These are phyloP conservation scores for Podaxis rugospora DNA, from an alignment of 768 basidiomycete species.

Conservation along the genomic window DNA sequence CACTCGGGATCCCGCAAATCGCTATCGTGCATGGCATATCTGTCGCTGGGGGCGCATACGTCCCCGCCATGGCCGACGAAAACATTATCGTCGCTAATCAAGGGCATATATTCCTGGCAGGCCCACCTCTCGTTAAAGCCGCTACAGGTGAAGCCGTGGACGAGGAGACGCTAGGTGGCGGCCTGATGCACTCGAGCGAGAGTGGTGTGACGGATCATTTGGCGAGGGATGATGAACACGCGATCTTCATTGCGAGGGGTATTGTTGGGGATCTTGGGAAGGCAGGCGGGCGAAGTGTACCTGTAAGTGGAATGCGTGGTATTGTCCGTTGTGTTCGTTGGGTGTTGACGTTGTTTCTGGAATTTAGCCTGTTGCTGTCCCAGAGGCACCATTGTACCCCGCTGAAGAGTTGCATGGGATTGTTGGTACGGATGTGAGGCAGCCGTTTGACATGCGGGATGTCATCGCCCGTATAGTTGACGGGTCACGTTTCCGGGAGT, in stretches of 20 bases:
- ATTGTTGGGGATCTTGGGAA: slow-evolving; percentile 76
- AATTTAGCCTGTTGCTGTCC: slow-evolving; percentile 47
- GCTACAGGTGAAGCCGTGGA: slow-evolving; percentile 93
- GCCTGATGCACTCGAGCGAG: slow-evolving; percentile 86
- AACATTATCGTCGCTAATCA: slow-evolving; percentile 89
- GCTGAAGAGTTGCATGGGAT: slow-evolving; percentile 84
- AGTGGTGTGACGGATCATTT: slow-evolving; percentile 91
- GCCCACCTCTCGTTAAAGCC: slow-evolving; percentile 91
- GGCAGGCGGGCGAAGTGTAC: slow-evolving; percentile 45
- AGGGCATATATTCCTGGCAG: slow-evolving; percentile 91
- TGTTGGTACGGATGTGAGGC: slow-evolving; percentile 84
- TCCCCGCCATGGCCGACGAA: slow-evolving; percentile 96
- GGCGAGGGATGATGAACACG: slow-evolving; percentile 82
- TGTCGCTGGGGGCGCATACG: slow-evolving; percentile 91
- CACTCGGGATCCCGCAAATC: slow-evolving; percentile 86
- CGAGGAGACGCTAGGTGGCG: slow-evolving; percentile 88
- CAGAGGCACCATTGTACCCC: slow-evolving; percentile 77
- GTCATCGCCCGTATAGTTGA: slow-evolving; percentile 91
- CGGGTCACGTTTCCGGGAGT: slow-evolving; percentile 88
- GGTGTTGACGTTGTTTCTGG: background rate
- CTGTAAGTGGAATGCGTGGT: slow-evolving; percentile 34
- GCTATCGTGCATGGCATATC: slow-evolving; percentile 93
- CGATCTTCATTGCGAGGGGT: slow-evolving; percentile 71
- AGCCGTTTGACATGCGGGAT: slow-evolving; percentile 91
- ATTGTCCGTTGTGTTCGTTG: background rate